Percentiles rank a stretch among this genome's conserved stretches.
Conservation (phyloP, 768 basidiomycete species). For the Termitomyces sp. region DNA sequence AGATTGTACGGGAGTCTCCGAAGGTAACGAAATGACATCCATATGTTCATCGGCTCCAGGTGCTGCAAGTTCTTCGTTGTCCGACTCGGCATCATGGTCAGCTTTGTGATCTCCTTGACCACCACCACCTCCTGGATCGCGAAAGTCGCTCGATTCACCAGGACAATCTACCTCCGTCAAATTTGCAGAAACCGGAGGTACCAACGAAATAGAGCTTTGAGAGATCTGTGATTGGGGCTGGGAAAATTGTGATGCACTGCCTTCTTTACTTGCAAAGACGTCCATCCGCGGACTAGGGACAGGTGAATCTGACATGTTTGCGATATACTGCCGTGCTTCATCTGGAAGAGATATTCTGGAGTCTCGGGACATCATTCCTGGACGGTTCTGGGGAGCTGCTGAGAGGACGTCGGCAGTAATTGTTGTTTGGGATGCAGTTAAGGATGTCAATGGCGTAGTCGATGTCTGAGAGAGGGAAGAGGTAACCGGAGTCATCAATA, state of each 20-base stretch:
- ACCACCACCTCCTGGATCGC: slow-evolving; percentile 55
- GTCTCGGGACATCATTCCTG: slow-evolving; percentile 45
- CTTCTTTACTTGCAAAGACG: slow-evolving; percentile 25
- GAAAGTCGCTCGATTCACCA: slow-evolving; percentile 43
- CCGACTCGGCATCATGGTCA: slow-evolving; percentile 27
- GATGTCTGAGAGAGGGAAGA: background rate
- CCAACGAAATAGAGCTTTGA: background rate
- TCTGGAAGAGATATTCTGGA: slow-evolving; percentile 71
- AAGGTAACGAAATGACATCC: slow-evolving; percentile 10
- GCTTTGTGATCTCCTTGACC: slow-evolving; percentile 36
- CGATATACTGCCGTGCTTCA: slow-evolving; percentile 70
- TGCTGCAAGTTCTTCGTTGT: slow-evolving; percentile 11
- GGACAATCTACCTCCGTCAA: slow-evolving; percentile 9
- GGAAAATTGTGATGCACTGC: slow-evolving; percentile 1
- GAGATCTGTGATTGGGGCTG: slow-evolving; percentile 6
- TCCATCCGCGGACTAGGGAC: slow-evolving; percentile 44
- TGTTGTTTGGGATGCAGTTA: slow-evolving; percentile 14
- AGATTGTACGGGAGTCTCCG: slow-evolving; percentile 5
- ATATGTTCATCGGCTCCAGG: slow-evolving; percentile 28
- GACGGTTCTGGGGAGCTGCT: slow-evolving; percentile 26
- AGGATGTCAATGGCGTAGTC: slow-evolving; percentile 13
- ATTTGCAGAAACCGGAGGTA: background rate
- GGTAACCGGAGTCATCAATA: background rate
- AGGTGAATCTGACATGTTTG: slow-evolving; percentile 63
- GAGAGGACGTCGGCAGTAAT: slow-evolving; percentile 25